phyloP scores from a whole-genome alignment of 257 asterid species.

The Solanum sitiens region DNA sequence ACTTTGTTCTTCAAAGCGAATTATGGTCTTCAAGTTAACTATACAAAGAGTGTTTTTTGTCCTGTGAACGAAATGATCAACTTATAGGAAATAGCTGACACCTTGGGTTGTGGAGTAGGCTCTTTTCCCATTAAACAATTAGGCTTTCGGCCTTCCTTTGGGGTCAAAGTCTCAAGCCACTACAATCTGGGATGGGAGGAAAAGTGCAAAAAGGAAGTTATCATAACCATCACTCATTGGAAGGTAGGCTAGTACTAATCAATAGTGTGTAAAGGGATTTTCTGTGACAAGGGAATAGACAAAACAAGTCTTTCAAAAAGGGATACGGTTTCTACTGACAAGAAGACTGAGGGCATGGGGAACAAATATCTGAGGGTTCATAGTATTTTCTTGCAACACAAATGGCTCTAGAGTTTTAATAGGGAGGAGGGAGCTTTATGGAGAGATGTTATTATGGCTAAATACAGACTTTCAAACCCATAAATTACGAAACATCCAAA shows the following conservation, averaged over 20 bases:
- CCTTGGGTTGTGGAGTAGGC: background rate
- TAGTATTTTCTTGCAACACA: background rate
- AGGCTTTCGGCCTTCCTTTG: background rate
- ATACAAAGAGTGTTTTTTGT: background rate
- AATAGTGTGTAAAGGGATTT: background rate
- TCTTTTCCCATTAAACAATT: background rate
- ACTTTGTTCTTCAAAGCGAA: background rate
- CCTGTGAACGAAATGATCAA: background rate
- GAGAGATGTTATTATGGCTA: background rate
- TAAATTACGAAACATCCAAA: background rate
- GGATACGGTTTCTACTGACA: background rate
- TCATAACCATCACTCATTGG: background rate
- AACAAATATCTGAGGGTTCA: background rate
- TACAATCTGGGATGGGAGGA: background rate
- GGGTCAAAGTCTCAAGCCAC: background rate
- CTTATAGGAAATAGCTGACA: background rate
- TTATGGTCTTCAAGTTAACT: background rate
- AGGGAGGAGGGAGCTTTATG: background rate
- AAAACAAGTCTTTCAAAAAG: background rate
- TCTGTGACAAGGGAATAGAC: background rate
- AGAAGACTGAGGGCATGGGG: background rate
- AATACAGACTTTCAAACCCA: background rate
- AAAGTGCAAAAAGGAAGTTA: background rate
- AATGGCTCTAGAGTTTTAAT: background rate
- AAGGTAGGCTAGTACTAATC: background rate